A percentile compares a stretch with the other conserved stretches of the same genome.
phyloP scores from a whole-genome alignment of 192 early-diverging fungal genomes.

The Coemansia sp. region DNA sequence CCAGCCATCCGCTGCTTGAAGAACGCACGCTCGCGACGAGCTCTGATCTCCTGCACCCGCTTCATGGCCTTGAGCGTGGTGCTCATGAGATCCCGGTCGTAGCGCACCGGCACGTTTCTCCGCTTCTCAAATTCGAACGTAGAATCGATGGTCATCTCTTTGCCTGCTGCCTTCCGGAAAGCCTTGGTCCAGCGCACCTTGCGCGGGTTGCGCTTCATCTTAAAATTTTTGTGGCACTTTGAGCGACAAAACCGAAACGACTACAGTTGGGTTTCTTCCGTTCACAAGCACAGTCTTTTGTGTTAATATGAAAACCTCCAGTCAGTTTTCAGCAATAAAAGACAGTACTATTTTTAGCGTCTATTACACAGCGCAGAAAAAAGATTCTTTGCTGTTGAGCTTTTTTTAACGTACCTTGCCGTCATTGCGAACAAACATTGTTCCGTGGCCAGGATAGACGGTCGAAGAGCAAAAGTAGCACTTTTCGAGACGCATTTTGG shows the following conservation, averaged over 20 bases:
- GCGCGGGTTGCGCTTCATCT: constrained; percentile 99
- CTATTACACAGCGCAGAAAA: no score
- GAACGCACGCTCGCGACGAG: constrained; percentile 90
- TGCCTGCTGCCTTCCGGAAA: constrained; percentile 96
- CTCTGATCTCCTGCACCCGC: constrained; percentile 91
- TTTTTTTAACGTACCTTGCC: constrained; percentile 68
- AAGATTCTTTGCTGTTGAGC: neutral
- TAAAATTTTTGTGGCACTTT: constrained; percentile 99
- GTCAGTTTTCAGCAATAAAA: neutral
- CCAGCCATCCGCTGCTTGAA: constrained; percentile 88
- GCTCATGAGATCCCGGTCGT: constrained; percentile 95
- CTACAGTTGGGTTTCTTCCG: constrained; percentile 45
- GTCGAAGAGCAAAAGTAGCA: constrained; percentile 99
- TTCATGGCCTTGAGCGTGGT: constrained; percentile 99
- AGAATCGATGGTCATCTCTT: constrained; percentile 98
- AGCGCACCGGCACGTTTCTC: constrained; percentile 95
- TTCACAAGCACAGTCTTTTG: neutral
- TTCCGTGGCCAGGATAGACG: constrained; percentile 97
- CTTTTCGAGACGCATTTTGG: constrained; percentile 91
- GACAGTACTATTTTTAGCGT: no score
- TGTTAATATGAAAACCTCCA: neutral
- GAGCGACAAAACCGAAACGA: constrained; percentile 94
- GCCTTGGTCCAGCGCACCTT: constrained; percentile 99
- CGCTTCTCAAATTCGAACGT: constrained; percentile 99
- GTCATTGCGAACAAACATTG: constrained; percentile 98